Percentiles rank a stretch among this genome's conserved stretches.
phyloP scores from a whole-genome alignment of 305 asterid species.

The Caryopteris hybrid region DNA sequence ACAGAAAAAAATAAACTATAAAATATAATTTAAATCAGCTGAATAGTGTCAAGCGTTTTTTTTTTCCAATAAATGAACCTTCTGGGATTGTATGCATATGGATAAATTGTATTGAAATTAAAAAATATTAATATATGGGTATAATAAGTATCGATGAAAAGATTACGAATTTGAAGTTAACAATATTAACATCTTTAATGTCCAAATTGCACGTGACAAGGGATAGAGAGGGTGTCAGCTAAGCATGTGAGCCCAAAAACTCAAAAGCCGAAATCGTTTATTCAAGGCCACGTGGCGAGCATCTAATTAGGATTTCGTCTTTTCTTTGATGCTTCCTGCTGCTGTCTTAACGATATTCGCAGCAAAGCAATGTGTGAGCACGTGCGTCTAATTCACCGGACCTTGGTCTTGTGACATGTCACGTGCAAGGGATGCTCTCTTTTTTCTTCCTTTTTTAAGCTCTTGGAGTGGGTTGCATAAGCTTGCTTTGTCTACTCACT shows the following conservation, averaged over 20 bases:
- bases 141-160: no score
- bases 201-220: constrained; percentile 40
- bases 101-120: no score
- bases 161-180: no score
- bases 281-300: constrained; percentile 43
- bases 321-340: constrained; percentile 10
- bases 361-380: constrained; percentile 33
- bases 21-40: no score
- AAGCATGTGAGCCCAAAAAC: constrained; percentile 36
- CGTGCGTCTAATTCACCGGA: constrained; percentile 25
- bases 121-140: no score
- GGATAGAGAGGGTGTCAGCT: constrained; percentile 44
- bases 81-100: no score
- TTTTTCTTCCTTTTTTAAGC: background rate
- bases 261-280: constrained; percentile 33
- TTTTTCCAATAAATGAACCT: no score
- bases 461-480: constrained; percentile 2
- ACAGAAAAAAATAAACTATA: no score
- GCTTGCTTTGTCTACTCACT: no score
- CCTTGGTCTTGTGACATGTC: constrained; percentile 19
- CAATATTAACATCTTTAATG: background rate
- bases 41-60: no score
- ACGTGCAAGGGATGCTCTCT: no score
- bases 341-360: constrained; percentile 17
- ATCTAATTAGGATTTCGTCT: background rate